Evolutionary conservation across 768 basidiomycete genomes (phyloP).

Genomic region (Termitomyces sp.): DNA sequence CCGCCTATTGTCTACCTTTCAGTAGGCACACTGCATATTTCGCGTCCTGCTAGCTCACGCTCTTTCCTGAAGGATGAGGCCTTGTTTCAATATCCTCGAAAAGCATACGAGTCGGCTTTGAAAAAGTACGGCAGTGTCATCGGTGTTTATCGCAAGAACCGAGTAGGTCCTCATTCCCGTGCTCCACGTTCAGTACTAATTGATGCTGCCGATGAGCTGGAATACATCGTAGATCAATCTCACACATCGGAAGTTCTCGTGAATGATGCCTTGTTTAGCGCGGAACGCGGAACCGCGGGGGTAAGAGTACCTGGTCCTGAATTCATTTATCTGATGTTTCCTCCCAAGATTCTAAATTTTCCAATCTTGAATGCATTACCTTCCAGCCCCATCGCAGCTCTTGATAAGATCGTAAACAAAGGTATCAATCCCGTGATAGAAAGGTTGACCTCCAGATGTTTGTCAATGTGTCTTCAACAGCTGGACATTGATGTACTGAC

Average conservation of each 20-base stretch:
- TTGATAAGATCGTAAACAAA: conserved; percentile 7
- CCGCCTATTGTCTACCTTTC: conserved; percentile 4
- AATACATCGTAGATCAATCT: conserved; percentile 5
- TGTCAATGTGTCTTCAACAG: neutral
- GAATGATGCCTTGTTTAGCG: conserved; percentile 4
- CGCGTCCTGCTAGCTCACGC: neutral
- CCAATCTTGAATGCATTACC: conserved; percentile 1
- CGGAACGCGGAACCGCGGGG: conserved; percentile 5
- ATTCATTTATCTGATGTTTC: neutral
- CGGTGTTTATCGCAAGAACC: conserved; percentile 6
- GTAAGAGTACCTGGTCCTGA: neutral
- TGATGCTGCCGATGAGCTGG: neutral
- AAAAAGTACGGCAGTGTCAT: conserved; percentile 1
- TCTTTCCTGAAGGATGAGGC: neutral
- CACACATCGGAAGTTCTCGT: conserved; percentile 1
- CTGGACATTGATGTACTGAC: neutral
- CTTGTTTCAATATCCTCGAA: neutral
- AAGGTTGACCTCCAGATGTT: neutral
- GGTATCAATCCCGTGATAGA: conserved; percentile 1
- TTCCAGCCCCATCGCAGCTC: neutral
- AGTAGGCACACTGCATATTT: neutral
- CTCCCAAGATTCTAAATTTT: neutral
- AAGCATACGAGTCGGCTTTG: conserved; percentile 4
- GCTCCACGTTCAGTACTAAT: neutral
- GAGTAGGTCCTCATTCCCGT: neutral